Evolutionary conservation across 108 stramenopile species (phyloP), one percentile per base, ranked within the genome.

Genomic region (Discostella stelligeroides): DNA sequence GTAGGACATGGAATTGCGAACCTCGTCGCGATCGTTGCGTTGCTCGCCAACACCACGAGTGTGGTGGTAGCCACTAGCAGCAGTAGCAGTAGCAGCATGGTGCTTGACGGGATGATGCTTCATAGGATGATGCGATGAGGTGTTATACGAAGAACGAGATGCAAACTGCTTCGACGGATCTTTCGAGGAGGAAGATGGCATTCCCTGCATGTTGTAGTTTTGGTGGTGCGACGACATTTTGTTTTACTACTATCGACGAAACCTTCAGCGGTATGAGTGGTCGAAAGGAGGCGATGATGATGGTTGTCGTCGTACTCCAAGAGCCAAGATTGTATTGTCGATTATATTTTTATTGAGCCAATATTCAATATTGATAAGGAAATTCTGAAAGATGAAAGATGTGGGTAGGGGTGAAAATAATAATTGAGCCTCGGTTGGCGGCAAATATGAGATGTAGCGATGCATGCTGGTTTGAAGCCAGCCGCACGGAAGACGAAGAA

Each of bases 161-260:
- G 21, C 50, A 39, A 21, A 25, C 15, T 27, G 47, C 24, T 41
- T 54, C 17, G 60, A 50, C 6, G 63, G 23, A 39, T 63, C 23
- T 25, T 72, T 63, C 38, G 46, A 50, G 37, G 72, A 58, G 20
- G 72, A 51, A 29, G 12, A 27, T n/a, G n/a, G n/a, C 46, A 59
- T 69, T 24, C 68, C 57, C 10, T 55, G 68, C 68, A 48, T 69
- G n/a, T 55, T n/a, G 46, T 48, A 60, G 57, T 59, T 69, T 69
- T 58, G 68, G 46, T 59, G 58, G 34, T 69, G 57, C 41, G 56
- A 59, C 15, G 68, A 69, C 68, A 69, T 69, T 51, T n/a, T 66
- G 15, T 29, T 51, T 13, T 0, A 20, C 17, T n/a, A 58, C 41
- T 13, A 42, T 39, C 4, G 57, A 14, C n/a, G 57, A 8, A 38